Evolutionary conservation across 768 basidiomycete genomes (phyloP), one percentile per base, ranked within the genome.

Genomic region (Tricholoma saponaceum): DNA sequence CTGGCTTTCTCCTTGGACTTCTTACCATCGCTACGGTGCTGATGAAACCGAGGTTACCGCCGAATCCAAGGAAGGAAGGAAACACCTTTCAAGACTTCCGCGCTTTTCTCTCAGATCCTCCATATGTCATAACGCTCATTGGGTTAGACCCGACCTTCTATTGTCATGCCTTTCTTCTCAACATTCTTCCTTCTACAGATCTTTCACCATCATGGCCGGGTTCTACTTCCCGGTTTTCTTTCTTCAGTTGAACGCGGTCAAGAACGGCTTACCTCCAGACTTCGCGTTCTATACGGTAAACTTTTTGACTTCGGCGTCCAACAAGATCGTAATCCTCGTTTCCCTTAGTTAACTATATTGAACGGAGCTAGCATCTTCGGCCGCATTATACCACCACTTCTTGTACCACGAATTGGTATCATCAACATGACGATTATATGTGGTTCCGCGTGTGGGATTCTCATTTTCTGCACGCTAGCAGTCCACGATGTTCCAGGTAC

Each of bases 201-300:
- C 72, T 9, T 60, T 73, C 20, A 62, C 70, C 50, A 68, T 75
- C 18, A 59, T 76, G 6, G 60, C 66, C 2, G 79, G 77, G 8
- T 62, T 81, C 26, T 83, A 74, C 58, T 81, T 75, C 46, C 83
- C 83, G 0, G 69, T 82, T n/a, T 85, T 82, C 68, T 85, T 81
- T 63, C 62, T 85, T 8, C 85, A 87, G 60, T 67, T 85, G 14
- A 77, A 80, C 57, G 75, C 83, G 0, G 71, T 80, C 25, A 68
- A 74, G 37, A 80, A 81, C 55, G 77, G 78, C 1, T 69, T 82
- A 37, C 66, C 70, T 13, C 66, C 75, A 3, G 68, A 65, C 20
- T 70, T 86, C 5, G 79, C 84, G 0, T 85, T 86, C 58, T 85
- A 85, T 59, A 77, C 79, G 28, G 85, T 84, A 58, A 26, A 68